phyloP scores from a whole-genome alignment of 306 rosid genomes.

The Abrus pulchellus region DNA sequence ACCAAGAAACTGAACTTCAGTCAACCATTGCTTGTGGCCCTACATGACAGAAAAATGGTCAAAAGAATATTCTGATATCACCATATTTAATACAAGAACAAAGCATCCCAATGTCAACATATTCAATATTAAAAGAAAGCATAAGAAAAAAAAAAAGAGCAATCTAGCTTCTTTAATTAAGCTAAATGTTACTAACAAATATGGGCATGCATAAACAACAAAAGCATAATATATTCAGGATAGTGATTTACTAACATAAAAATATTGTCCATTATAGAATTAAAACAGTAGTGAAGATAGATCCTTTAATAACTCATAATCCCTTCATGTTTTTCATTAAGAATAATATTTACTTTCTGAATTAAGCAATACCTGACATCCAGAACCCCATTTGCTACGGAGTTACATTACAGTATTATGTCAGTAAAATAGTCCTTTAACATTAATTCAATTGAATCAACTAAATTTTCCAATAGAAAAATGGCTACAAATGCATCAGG shows the following conservation, averaged over 20 bases:
- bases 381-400: neutral
- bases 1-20: slow-evolving; percentile 88
- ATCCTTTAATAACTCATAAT: neutral
- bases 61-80: slow-evolving; percentile 26
- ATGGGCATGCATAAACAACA: neutral
- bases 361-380: neutral
- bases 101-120: slow-evolving; percentile 4
- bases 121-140: neutral
- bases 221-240: neutral
- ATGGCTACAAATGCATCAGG: neutral
- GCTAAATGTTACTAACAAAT: neutral
- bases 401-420: neutral
- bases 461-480: neutral
- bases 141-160: neutral
- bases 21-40: slow-evolving; percentile 93
- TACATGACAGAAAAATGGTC: slow-evolving; percentile 18
- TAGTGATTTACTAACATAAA: neutral
- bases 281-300: neutral
- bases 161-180: neutral
- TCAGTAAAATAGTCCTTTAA: neutral
- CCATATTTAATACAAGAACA: neutral
- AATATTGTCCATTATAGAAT: neutral
- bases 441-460: neutral
- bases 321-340: neutral
- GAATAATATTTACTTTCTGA: neutral